A percentile compares a stretch with the other conserved stretches of the same genome.
Evolutionary conservation across 2,329 filamentous ascomycete species (phyloP).

Genomic region (Seiridium unicorne): DNA sequence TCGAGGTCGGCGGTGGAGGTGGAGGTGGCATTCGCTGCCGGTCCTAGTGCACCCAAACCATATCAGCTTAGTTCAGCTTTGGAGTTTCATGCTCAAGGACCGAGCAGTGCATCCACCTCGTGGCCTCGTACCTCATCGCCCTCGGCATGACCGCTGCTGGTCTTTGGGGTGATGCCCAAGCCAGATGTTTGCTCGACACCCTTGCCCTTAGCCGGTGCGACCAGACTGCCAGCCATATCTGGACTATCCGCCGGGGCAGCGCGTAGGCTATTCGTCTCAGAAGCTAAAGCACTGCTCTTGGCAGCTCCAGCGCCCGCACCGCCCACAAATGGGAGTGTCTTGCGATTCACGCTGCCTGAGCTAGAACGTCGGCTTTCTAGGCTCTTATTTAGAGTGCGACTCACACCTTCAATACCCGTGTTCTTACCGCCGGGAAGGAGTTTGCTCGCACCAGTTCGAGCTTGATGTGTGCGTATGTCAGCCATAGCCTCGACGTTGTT

Average conservation of each 20-base stretch:
- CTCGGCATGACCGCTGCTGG: constrained; percentile 20
- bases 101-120: constrained; percentile 50
- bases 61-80: constrained; percentile 6
- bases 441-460: constrained; percentile 36
- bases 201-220: constrained; percentile 9
- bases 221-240: constrained; percentile 2
- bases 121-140: constrained; percentile 50
- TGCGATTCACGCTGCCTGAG: constrained; percentile 67
- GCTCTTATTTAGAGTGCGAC: constrained; percentile 79
- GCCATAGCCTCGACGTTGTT: constrained; percentile 85
- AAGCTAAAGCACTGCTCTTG: constrained; percentile 52
- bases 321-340: constrained; percentile 59
- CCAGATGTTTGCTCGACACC: constrained; percentile 9
- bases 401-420: constrained; percentile 68
- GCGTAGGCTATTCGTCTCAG: constrained; percentile 59
- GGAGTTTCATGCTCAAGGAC: constrained; percentile 33
- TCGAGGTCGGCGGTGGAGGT: constrained; percentile 1
- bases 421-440: constrained; percentile 32
- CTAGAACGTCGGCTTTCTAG: constrained; percentile 90
- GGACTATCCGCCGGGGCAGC: constrained; percentile 38
- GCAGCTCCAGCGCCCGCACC: constrained; percentile 32
- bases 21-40: constrained; percentile 7
- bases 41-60: background rate
- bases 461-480: constrained; percentile 57
- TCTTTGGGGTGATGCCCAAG: constrained; percentile 14